Percentiles rank a stretch among this genome's conserved stretches.
phyloP scores from a whole-genome alignment of 2,329 filamentous ascomycete species.

The Macroventuria anomochaeta region DNA sequence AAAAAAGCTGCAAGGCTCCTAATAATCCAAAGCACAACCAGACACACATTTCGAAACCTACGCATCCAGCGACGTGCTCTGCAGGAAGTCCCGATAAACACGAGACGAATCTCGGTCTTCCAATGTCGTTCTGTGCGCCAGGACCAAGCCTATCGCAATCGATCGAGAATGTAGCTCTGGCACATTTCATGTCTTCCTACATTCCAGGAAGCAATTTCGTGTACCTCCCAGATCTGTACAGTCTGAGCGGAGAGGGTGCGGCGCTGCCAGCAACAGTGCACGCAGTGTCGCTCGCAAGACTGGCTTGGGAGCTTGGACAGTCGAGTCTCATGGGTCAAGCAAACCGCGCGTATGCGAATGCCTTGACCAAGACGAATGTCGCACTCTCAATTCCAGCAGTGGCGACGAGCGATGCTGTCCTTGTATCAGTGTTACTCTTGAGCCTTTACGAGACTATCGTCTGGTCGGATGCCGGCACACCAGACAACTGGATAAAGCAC shows the following conservation, averaged over 20 bases:
- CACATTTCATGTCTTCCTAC: constrained; percentile 25
- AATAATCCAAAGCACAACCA: not conserved
- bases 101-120: too few species aligned
- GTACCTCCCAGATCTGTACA: constrained; percentile 22
- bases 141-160: constrained; percentile 1
- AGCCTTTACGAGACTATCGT: constrained; percentile 25
- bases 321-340: constrained; percentile 12
- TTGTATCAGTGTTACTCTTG: constrained; percentile 24
- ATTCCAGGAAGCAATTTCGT: constrained; percentile 28
- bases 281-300: constrained; percentile 20
- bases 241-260: not conserved
- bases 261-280: constrained; percentile 14
- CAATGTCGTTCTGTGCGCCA: not conserved
- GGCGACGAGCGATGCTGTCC: constrained; percentile 18
- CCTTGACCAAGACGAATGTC: constrained; percentile 17
- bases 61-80: not conserved
- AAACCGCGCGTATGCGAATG: constrained; percentile 15
- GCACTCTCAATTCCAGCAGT: constrained; percentile 9
- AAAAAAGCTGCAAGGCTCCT: constrained; percentile 11
- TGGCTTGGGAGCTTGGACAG: constrained; percentile 15
- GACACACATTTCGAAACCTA: not conserved
- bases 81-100: too few species aligned
- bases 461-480: constrained; percentile 12
- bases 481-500: constrained; percentile 25
- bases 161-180: constrained; percentile 11